Evolutionary conservation across 805 yeast species (phyloP).

Genomic region (Suhomyces canberraensis): DNA sequence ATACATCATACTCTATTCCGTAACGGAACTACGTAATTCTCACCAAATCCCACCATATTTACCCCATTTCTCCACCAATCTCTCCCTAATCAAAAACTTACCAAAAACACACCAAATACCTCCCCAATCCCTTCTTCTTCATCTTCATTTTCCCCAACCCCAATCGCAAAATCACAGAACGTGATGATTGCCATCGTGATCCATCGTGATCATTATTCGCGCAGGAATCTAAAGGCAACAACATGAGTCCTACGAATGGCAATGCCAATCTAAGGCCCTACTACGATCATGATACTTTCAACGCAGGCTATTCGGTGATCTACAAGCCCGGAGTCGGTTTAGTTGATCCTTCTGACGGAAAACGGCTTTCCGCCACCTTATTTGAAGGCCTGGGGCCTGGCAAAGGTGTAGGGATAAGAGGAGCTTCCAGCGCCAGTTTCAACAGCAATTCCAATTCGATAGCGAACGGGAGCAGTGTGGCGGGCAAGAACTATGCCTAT

Average conservation of each 20-base stretch:
- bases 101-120: too few species aligned
- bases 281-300: constrained; percentile 63
- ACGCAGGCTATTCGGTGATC: constrained; percentile 59
- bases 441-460: neutral
- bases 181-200: too few species aligned
- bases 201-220: too few species aligned
- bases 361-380: constrained; percentile 13
- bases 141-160: too few species aligned
- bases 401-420: constrained; percentile 15
- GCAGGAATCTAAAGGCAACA: neutral
- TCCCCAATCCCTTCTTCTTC: too few species aligned
- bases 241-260: constrained; percentile 6
- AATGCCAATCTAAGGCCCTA: constrained; percentile 53
- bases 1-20: too few species aligned
- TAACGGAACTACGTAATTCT: too few species aligned
- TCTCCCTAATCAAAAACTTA: too few species aligned
- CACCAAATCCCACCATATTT: too few species aligned
- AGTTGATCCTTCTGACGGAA: constrained; percentile 43
- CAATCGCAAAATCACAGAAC: too few species aligned
- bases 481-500: constrained; percentile 43
- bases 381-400: constrained; percentile 14
- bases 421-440: constrained; percentile 4
- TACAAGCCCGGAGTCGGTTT: constrained; percentile 63
- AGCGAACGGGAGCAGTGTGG: neutral
- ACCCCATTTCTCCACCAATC: too few species aligned